Conservation (phyloP, 176 grass and related monocot species). For the Saccharum officinarum region DNA sequence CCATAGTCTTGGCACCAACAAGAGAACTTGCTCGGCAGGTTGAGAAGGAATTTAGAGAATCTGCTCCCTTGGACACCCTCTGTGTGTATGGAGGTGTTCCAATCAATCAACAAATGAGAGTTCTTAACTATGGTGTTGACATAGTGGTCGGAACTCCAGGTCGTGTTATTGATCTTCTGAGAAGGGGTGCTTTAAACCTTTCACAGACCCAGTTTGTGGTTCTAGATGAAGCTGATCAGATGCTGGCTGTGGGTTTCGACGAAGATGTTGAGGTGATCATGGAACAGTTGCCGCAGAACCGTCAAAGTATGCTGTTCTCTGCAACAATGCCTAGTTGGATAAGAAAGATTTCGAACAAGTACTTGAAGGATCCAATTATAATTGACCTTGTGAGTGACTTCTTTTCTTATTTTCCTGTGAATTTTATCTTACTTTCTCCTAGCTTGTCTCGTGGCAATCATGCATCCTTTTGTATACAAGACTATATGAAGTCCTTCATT, state of each 20-base stretch:
- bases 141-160: conserved; percentile 89
- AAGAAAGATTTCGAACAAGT: too few species aligned
- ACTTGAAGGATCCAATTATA: too few species aligned
- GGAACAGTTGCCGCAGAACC: conserved; percentile 61
- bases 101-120: conserved; percentile 84
- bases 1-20: conserved; percentile 88
- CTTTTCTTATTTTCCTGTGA: neutral
- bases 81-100: conserved; percentile 95
- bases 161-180: conserved; percentile 77
- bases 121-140: conserved; percentile 34
- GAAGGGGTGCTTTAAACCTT: conserved; percentile 73
- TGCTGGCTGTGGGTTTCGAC: conserved; percentile 81
- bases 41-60: conserved; percentile 97
- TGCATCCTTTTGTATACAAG: neutral
- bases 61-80: conserved; percentile 71
- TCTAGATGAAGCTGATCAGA: conserved; percentile 82
- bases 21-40: conserved; percentile 96
- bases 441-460: neutral
- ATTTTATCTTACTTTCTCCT: neutral
- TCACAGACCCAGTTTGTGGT: conserved; percentile 78
- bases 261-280: conserved; percentile 83
- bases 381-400: conserved; percentile 42
- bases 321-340: conserved; percentile 64
- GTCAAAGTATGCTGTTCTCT: conserved; percentile 82
- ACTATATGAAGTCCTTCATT: neutral